These are phyloP conservation scores for Nectriaceae sp. DNA, from an alignment of 2,329 filamentous ascomycete species.

Conservation along the genomic window DNA sequence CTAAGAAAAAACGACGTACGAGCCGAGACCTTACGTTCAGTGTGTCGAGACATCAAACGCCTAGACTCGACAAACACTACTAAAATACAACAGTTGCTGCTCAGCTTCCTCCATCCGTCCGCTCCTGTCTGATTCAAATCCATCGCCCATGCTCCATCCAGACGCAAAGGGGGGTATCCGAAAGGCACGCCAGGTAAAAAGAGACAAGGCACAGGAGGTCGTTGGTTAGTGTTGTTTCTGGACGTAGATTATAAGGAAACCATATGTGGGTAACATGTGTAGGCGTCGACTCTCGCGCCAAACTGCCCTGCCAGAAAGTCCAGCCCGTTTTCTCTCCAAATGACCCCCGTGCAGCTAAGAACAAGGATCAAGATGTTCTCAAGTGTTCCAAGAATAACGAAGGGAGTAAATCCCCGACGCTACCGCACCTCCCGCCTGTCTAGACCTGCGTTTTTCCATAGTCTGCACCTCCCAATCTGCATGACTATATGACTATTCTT, in stretches of 20 bases:
- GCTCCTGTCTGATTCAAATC: constrained; percentile 36
- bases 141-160: constrained; percentile 34
- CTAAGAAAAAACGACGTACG: constrained; percentile 41
- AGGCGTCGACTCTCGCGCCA: constrained; percentile 17
- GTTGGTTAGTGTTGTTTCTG: constrained; percentile 18
- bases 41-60: constrained; percentile 35
- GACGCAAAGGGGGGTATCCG: constrained; percentile 31
- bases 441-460: constrained; percentile 27
- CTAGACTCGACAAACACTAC: constrained; percentile 34
- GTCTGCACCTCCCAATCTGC: constrained; percentile 35
- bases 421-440: constrained; percentile 11
- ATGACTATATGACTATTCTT: constrained; percentile 39
- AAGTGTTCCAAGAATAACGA: constrained; percentile 16
- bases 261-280: constrained; percentile 25
- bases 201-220: constrained; percentile 21
- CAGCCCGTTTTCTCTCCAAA: constrained; percentile 22
- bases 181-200: constrained; percentile 26
- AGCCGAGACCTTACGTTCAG: constrained; percentile 30
- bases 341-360: constrained; percentile 12
- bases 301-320: constrained; percentile 19
- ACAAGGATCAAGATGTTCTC: constrained; percentile 11
- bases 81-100: constrained; percentile 44
- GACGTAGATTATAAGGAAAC: constrained; percentile 33
- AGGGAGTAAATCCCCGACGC: constrained; percentile 5
- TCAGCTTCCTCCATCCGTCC: constrained; percentile 32